Conservation (phyloP, 2,329 filamentous ascomycete species). For the Microsporum canis region DNA sequence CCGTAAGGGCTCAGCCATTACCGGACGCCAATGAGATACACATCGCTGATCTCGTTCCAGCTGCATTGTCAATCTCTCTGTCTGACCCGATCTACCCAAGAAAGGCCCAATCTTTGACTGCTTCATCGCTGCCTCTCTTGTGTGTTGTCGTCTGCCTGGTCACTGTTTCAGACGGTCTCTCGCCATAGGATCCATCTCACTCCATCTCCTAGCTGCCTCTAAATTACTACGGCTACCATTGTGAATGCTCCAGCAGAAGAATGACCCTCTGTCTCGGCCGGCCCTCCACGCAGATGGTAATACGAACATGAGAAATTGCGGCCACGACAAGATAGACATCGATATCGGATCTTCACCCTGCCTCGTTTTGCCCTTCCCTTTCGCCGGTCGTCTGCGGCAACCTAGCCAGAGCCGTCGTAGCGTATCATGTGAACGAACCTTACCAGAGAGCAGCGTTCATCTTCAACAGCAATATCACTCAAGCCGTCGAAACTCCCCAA, state of each 20-base stretch:
- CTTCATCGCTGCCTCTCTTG: slow-evolving; percentile 2
- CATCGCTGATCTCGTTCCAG: neutral
- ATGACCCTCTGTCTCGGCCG: slow-evolving; percentile 6
- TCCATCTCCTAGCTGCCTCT: slow-evolving; percentile 10
- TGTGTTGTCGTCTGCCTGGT: slow-evolving; percentile 4
- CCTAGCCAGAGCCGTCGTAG: slow-evolving; percentile 6
- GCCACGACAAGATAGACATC: slow-evolving; percentile 1
- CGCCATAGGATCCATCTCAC: neutral
- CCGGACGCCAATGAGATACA: neutral
- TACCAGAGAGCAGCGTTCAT: slow-evolving; percentile 7
- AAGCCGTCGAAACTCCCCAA: neutral
- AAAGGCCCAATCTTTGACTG: neutral
- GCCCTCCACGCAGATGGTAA: slow-evolving; percentile 4
- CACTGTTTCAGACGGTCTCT: neutral
- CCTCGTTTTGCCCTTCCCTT: neutral
- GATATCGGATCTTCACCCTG: neutral
- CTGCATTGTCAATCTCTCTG: slow-evolving; percentile 1
- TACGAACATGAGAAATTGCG: slow-evolving; percentile 3
- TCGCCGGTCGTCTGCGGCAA: neutral
- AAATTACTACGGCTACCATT: neutral
- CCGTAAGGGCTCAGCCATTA: neutral
- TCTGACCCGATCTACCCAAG: neutral
- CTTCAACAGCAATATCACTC: neutral
- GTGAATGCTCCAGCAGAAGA: slow-evolving; percentile 10
- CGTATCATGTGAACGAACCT: slow-evolving; percentile 8